A percentile compares a stretch with the other conserved stretches of the same genome.
Conservation (phyloP, 805 yeast species). For the Starmera pachycereana region DNA sequence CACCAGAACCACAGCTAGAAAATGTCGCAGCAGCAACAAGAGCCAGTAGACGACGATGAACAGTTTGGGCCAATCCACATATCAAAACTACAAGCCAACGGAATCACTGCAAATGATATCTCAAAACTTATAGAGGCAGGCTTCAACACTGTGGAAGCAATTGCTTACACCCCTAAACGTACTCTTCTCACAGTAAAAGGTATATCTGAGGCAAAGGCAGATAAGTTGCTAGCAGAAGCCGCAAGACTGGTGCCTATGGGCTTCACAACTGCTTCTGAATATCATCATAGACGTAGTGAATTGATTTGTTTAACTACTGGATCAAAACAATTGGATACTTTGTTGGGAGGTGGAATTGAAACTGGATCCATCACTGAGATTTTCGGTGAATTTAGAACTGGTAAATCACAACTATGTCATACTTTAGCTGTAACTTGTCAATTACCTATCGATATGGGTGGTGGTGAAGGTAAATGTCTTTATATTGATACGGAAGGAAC, state of each 20-base stretch:
- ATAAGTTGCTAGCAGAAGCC: conserved; percentile 71
- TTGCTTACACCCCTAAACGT: conserved; percentile 89
- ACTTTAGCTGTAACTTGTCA: conserved; percentile 96
- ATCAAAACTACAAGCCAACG: conserved; percentile 59
- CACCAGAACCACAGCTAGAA: not conserved
- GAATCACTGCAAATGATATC: conserved; percentile 72
- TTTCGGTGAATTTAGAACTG: conserved; percentile 96
- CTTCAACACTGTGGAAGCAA: conserved; percentile 79
- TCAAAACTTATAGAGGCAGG: conserved; percentile 77
- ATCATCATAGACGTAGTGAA: conserved; percentile 81
- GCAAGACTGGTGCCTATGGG: conserved; percentile 88
- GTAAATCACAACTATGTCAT: conserved; percentile 94
- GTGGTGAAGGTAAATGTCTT: conserved; percentile 96
- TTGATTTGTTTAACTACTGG: conserved; percentile 93
- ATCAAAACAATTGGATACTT: conserved; percentile 83
- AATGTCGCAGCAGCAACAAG: conserved; percentile 3
- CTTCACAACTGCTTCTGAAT: conserved; percentile 93
- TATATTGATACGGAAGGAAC: conserved; percentile 97
- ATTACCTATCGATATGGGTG: conserved; percentile 92
- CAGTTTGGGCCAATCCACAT: conserved; percentile 48
- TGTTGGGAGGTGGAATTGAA: conserved; percentile 94
- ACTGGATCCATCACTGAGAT: conserved; percentile 96
- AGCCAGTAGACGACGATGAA: conserved; percentile 41
- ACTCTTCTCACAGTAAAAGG: conserved; percentile 74
- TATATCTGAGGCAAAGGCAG: conserved; percentile 93